Percentiles rank a stretch among this genome's conserved stretches.
phyloP scores from a whole-genome alignment of 2,329 filamentous ascomycete genomes.

The Helotiales sp. region DNA sequence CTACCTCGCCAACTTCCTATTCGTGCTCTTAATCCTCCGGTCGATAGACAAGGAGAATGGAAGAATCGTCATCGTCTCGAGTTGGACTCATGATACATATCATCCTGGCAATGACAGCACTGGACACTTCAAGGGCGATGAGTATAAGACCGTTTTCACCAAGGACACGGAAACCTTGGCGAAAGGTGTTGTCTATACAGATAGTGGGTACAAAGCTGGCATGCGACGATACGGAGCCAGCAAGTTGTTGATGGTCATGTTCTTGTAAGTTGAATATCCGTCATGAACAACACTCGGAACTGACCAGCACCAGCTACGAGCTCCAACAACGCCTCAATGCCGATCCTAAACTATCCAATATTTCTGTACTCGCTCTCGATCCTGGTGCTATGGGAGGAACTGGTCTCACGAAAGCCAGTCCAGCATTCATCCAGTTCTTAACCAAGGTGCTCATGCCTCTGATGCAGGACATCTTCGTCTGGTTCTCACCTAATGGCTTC shows the following conservation, averaged over 20 bases:
- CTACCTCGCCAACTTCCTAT: slow-evolving; percentile 38
- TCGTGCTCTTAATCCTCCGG: slow-evolving; percentile 36
- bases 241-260: slow-evolving; percentile 18
- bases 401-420: slow-evolving; percentile 27
- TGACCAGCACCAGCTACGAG: slow-evolving; percentile 9
- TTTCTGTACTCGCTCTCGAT: slow-evolving; percentile 40
- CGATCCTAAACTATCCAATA: slow-evolving; percentile 33
- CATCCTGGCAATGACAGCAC: slow-evolving; percentile 2
- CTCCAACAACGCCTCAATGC: slow-evolving; percentile 18
- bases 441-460: slow-evolving; percentile 27
- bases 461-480: slow-evolving; percentile 12
- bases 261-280: slow-evolving; percentile 7
- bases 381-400: slow-evolving; percentile 40
- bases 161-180: slow-evolving; percentile 11
- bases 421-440: slow-evolving; percentile 24
- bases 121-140: slow-evolving; percentile 7
- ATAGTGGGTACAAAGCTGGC: slow-evolving; percentile 11
- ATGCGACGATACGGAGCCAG: slow-evolving; percentile 18
- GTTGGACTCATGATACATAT: slow-evolving; percentile 27
- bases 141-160: slow-evolving; percentile 33
- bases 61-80: slow-evolving; percentile 34
- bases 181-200: slow-evolving; percentile 11
- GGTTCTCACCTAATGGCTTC: slow-evolving; percentile 36
- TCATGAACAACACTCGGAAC: not conserved
- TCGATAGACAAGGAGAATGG: slow-evolving; percentile 38